phyloP scores from a whole-genome alignment of 129 eudicot species.

The Flaveria linearis region DNA sequence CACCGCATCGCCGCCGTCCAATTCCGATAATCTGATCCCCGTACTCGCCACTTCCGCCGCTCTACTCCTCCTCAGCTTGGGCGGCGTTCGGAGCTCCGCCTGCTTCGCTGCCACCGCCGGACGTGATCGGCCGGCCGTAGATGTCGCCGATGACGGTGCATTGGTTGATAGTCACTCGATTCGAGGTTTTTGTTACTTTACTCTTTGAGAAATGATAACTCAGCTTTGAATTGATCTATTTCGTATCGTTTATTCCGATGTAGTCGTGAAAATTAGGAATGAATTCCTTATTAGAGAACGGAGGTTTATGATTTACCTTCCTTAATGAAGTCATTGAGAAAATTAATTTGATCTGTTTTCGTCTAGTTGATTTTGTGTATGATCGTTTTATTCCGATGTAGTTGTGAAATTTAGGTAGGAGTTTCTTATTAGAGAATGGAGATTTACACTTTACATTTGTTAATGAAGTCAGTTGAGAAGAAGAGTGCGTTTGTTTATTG shows the following conservation, averaged over 20 bases:
- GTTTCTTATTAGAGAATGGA: background rate
- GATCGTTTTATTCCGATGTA: background rate
- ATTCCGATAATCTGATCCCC: slow-evolving; percentile 32
- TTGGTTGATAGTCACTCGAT: slow-evolving; percentile 26
- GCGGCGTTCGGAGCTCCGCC: slow-evolving; percentile 42
- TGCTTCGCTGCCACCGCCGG: slow-evolving; percentile 48
- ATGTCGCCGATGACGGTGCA: slow-evolving; percentile 20
- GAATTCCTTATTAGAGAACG: no score
- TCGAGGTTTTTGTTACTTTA: slow-evolving; percentile 43
- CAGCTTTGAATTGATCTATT: slow-evolving; percentile 10
- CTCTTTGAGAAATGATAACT: slow-evolving; percentile 4
- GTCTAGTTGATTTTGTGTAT: background rate
- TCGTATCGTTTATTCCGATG: background rate
- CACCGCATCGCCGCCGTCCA: slow-evolving; percentile 21
- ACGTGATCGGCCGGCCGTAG: slow-evolving; percentile 36
- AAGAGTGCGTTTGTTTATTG: background rate
- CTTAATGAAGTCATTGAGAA: no score
- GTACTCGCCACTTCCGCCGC: slow-evolving; percentile 49
- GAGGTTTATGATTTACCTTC: no score
- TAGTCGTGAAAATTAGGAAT: no score
- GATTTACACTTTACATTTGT: background rate
- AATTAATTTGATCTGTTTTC: background rate
- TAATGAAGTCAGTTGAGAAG: slow-evolving; percentile 2
- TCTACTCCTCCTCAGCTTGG: slow-evolving; percentile 47
- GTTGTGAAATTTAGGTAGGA: slow-evolving; percentile 1